Evolutionary conservation across 1,284 basidiomycete species (phyloP).

Genomic region (Macrocybe sp.): DNA sequence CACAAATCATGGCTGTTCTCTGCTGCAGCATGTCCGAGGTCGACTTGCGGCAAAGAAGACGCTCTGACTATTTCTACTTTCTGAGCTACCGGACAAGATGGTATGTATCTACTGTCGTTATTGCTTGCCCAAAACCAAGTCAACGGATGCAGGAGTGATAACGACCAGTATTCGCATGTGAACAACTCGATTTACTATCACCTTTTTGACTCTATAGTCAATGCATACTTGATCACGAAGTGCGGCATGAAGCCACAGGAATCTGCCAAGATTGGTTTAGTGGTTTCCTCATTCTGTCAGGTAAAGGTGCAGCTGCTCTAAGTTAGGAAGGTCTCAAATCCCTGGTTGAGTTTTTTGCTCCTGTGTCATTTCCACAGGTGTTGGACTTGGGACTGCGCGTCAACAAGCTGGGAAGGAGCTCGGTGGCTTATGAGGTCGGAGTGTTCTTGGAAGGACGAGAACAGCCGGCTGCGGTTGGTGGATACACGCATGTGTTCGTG

Average conservation of each 20-base stretch:
- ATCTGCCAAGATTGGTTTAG: constrained; percentile 59
- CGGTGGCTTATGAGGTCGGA: constrained; percentile 70
- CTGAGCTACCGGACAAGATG: constrained; percentile 65
- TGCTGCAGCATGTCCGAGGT: constrained; percentile 19
- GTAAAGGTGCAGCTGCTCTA: constrained; percentile 19
- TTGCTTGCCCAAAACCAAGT: not conserved
- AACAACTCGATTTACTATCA: constrained; percentile 80
- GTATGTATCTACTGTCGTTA: constrained; percentile 31
- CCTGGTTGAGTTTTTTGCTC: constrained; percentile 48
- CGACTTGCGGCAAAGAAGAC: constrained; percentile 32
- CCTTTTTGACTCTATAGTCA: constrained; percentile 72
- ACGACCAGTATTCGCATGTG: constrained; percentile 75
- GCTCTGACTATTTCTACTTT: constrained; percentile 53
- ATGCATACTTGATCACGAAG: constrained; percentile 61
- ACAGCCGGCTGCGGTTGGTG: constrained; percentile 58
- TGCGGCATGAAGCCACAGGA: constrained; percentile 48
- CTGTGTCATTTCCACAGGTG: constrained; percentile 63
- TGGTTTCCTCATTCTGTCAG: constrained; percentile 67
- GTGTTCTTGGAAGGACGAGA: constrained; percentile 53
- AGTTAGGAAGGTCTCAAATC: not conserved
- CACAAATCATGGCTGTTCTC: too few species aligned
- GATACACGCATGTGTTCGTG: constrained; percentile 81
- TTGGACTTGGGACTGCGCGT: constrained; percentile 66
- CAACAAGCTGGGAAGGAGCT: constrained; percentile 59
- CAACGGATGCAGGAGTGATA: constrained; percentile 57